These are phyloP conservation scores for Pichia sp. DNA, from an alignment of 1,139 yeast genomes.

Conservation along the genomic window DNA sequence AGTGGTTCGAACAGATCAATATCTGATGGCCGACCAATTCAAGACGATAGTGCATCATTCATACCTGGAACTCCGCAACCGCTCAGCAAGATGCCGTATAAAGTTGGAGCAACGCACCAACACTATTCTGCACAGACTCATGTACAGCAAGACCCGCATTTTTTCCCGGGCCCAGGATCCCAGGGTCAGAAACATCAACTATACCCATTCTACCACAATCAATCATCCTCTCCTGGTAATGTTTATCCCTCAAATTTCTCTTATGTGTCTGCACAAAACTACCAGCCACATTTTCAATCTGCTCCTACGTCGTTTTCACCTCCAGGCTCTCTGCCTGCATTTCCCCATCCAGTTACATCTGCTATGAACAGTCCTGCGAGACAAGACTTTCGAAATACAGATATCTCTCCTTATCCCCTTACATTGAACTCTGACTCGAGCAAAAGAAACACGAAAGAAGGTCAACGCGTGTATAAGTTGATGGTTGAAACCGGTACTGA, in stretches of 20 bases:
- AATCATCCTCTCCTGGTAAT: neutral
- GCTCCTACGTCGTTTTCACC: neutral
- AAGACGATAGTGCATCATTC: neutral
- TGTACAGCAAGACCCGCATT: too few species aligned
- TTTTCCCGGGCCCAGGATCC: too few species aligned
- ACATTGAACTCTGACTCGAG: neutral
- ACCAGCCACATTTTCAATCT: neutral
- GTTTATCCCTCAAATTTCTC: neutral
- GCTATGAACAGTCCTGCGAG: neutral
- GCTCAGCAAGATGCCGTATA: neutral
- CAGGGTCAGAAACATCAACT: too few species aligned
- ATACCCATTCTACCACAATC: neutral
- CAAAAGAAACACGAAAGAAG: constrained; percentile 35
- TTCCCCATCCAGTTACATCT: neutral
- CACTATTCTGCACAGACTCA: too few species aligned
- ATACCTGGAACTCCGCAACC: too few species aligned
- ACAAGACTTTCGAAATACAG: neutral
- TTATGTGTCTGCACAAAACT: neutral
- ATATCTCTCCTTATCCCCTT: neutral
- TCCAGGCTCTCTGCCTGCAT: neutral
- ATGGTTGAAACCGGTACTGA: constrained; percentile 65
- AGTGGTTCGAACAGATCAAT: neutral
- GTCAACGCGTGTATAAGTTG: constrained; percentile 54
- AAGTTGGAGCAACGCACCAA: too few species aligned
- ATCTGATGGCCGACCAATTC: neutral